Base-by-base conservation (phyloP, 1,284 basidiomycete genomes). In the Athelia psychrophila region DNA sequence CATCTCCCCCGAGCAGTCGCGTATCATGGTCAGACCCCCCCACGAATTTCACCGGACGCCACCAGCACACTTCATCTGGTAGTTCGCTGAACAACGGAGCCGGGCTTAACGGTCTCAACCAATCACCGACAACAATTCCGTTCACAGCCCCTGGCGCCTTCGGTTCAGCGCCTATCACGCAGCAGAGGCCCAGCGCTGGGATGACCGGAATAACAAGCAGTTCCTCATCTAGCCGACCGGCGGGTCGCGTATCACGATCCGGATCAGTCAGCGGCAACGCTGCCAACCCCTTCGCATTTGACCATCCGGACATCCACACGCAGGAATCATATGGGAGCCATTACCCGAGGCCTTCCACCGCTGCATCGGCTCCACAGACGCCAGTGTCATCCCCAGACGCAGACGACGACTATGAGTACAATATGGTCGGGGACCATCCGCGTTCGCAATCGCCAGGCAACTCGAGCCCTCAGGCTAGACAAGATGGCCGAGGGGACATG, bases 161-260 rank as follows among this genome's bases (percentile, higher is more conserved):
- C 52, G 44, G 23, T 16, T 40, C 64, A 49, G 54, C 58, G 19
- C 47, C 65, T 49, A 54, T 63, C 27, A 30, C 47, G 30, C 64
- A 42, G 38, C 38, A 42, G 38, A 42, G 38, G 38, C n/a, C 16
- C 9, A 22, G 38, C 9, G 20, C 38, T 18, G 38, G 38, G 8
- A 8, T 42, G 38, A 42, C 6, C 20, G 44, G 44, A 23, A 20
- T 8, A 33, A 45, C 30, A 46, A 54, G 3, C 48, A 55, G 25
- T 12, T 44, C 36, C 42, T 44, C 44, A 44, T 51, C 12, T 58
- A 30, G 60, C 52, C 71, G 73, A 5, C 70, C 78, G 20, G 68
- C 79, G 48, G 80, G 78, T 35, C 76, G 85, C 51, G 75, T 82
- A 66, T 82, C 81, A 44, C 79, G 84, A 47, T 87, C 86, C 22